These are phyloP conservation scores for Euryodendron excelsum DNA, from an alignment of 148 eudicot species.

Conservation along the genomic window DNA sequence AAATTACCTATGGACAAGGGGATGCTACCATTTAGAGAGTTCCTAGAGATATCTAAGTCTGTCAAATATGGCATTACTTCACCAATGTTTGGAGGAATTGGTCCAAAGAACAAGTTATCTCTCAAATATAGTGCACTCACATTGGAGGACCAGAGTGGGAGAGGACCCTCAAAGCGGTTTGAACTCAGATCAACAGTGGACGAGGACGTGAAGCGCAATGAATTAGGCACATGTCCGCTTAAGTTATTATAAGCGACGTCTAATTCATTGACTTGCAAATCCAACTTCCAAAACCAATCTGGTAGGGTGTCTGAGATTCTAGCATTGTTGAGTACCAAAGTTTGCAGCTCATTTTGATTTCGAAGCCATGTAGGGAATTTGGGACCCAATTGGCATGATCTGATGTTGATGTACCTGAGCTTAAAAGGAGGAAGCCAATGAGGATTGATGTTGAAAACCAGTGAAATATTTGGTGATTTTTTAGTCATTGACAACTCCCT, in stretches of 20 bases:
- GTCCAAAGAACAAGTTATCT: constrained; percentile 21
- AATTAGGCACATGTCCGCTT: constrained; percentile 23
- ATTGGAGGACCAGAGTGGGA: constrained; percentile 21
- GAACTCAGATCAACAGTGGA: constrained; percentile 18
- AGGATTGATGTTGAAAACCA: constrained; percentile 22
- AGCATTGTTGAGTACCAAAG: constrained; percentile 6
- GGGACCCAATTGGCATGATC: constrained; percentile 24
- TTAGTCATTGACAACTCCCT: constrained; percentile 4
- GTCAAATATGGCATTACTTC: constrained; percentile 10
- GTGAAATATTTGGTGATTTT: constrained; percentile 4
- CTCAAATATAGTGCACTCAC: constrained; percentile 13
- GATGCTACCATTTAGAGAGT: constrained; percentile 18
- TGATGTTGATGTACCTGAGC: constrained; percentile 4
- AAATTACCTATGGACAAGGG: constrained; percentile 17
- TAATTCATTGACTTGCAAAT: constrained; percentile 6
- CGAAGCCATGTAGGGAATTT: constrained; percentile 20
- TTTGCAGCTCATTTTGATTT: constrained; percentile 9
- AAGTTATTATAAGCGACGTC: constrained; percentile 17
- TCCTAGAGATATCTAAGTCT: constrained; percentile 12
- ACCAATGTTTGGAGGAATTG: constrained; percentile 2
- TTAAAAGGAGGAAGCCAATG: constrained; percentile 24
- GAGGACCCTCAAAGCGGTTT: constrained; percentile 21
- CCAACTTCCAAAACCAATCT: constrained; percentile 25
- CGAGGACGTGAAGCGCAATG: background rate
- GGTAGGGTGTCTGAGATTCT: constrained; percentile 17